A percentile compares a stretch with the other conserved stretches of the same genome.
Conservation (phyloP, 202 grass and related monocot species). For the Miscanthus sacchariflorus region DNA sequence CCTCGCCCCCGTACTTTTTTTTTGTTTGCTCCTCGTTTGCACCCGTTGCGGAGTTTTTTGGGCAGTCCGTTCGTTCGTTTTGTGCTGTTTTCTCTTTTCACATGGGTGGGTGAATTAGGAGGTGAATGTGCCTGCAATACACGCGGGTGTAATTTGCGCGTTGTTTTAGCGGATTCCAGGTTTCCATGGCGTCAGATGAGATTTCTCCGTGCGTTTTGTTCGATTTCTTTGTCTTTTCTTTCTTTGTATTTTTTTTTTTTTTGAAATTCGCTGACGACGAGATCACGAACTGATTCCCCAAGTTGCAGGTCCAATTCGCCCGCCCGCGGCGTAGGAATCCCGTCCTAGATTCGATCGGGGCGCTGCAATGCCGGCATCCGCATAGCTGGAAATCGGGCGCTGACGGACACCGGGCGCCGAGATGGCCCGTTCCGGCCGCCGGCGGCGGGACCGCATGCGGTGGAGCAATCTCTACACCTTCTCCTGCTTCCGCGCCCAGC, state of each 20-base stretch:
- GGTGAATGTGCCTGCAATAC: neutral
- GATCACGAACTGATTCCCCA: constrained; percentile 49
- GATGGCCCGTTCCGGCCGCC: constrained; percentile 65
- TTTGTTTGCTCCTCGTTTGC: neutral
- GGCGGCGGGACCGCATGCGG: constrained; percentile 79
- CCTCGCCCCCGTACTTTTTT: neutral
- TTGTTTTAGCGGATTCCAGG: constrained; percentile 26
- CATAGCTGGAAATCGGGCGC: constrained; percentile 44
- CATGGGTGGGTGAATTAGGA: constrained; percentile 19
- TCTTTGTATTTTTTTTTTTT: neutral
- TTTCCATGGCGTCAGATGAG: neutral
- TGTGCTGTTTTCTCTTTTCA: neutral
- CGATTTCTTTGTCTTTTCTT: neutral
- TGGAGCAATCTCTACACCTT: constrained; percentile 99
- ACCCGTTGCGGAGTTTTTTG: neutral
- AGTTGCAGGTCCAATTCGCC: constrained; percentile 47
- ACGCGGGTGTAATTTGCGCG: constrained; percentile 19
- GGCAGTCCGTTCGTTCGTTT: neutral
- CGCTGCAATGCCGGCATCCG: constrained; percentile 42
- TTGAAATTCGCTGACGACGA: neutral
- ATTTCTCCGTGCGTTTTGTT: constrained; percentile 5
- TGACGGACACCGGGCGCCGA: constrained; percentile 41
- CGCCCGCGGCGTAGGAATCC: constrained; percentile 15
- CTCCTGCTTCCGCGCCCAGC: constrained; percentile 63
- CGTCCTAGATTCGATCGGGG: constrained; percentile 42